Conservation (phyloP, 768 basidiomycete genomes). For the Coprinellus aureogranulatus region DNA sequence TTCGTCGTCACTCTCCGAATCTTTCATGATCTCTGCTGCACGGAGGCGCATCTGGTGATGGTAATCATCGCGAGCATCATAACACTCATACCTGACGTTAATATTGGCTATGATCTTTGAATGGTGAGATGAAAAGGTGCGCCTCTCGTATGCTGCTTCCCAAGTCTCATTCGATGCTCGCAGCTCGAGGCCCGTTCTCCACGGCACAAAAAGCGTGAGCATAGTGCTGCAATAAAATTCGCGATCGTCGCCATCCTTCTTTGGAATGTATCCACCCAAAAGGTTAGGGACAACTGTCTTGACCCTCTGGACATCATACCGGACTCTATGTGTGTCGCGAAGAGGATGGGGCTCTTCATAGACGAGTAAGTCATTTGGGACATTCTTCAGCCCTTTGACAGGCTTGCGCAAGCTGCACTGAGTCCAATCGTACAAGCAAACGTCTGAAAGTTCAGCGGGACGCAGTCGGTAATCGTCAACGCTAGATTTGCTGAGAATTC, state of each 20-base stretch:
- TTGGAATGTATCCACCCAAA: constrained; percentile 22
- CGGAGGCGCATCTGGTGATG: no score
- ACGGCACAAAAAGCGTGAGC: constrained; percentile 27
- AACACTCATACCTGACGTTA: constrained; percentile 29
- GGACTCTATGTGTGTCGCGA: background rate
- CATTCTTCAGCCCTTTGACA: background rate
- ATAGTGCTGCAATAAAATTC: constrained; percentile 30
- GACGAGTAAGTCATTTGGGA: background rate
- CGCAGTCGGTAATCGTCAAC: background rate
- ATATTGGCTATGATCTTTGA: constrained; percentile 24
- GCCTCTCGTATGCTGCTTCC: constrained; percentile 18
- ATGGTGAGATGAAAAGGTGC: constrained; percentile 13
- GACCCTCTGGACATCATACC: background rate
- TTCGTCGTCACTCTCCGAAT: no score
- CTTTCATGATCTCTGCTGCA: no score
- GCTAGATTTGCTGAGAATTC: background rate
- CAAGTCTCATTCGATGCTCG: constrained; percentile 17
- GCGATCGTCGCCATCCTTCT: constrained; percentile 24
- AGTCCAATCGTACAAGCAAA: background rate
- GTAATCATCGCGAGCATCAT: constrained; percentile 19
- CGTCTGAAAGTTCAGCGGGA: background rate
- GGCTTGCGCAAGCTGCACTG: background rate
- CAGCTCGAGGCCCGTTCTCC: constrained; percentile 23
- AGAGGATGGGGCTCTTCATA: background rate
- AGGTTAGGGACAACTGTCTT: constrained; percentile 22